Base-by-base conservation (phyloP, 805 yeast genomes). In the Wickerhamomyces tratensis region DNA sequence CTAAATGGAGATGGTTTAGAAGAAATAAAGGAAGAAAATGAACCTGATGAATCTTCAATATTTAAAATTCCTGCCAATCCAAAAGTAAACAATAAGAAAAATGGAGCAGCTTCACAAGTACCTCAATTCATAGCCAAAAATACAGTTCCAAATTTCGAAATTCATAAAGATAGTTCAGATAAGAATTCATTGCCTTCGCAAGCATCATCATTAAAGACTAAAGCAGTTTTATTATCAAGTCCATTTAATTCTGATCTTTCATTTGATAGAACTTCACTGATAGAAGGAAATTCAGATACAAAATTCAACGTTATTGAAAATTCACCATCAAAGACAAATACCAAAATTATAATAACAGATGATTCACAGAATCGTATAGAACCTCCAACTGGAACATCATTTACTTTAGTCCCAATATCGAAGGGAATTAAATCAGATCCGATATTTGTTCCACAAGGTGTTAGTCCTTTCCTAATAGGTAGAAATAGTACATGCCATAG, bases 381-480 rank as follows among this genome's bases (percentile, higher is more conserved):
- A 35, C 38, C 53, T 25, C 84, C 85, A 12, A 59, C 64, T 11
- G 88, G 85, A 5, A 74, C 82, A 4, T 82, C 83, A 59, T 64
- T 86, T 41, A 68, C 80, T 2, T 64, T 88, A 37, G 61, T 62
- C 10, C 81, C 89, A 2, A 48, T 70, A 25, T 54, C 66, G 0
- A 67, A 67, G 5, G 75, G 82, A 42, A 62, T 70, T 7, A 59
- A 70, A 42, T 57, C 62, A 42, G 63, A 66, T 11, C 72, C 76
- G 4, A 68, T 86, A 7, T 65, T 68, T 44, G 67, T 88, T n/a
- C 72, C 77, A 33, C 88, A 82, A 53, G 85, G 86, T 27, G 69
- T 71, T 15, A 78, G 76, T 39, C 77, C 79, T 8, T 81, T 78
- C 57, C 70, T 79, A 43, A 72, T 91, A 42, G 98, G 98, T 2